Evolutionary conservation across 2,329 filamentous ascomycete genomes (phyloP).

Genomic region (Aspergillus sp.): DNA sequence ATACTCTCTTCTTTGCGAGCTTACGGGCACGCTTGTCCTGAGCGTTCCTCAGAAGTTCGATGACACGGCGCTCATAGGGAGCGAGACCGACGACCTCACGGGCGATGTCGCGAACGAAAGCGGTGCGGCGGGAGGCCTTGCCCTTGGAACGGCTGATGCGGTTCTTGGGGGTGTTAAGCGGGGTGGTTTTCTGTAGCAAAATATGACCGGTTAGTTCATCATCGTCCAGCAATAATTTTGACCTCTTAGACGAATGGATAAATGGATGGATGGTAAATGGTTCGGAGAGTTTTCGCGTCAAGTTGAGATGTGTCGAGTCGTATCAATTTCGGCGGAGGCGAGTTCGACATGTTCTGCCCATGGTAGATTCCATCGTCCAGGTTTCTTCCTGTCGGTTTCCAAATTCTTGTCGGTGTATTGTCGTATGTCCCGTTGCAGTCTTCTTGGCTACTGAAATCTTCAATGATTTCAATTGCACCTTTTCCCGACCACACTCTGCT

Average conservation of each 20-base stretch:
- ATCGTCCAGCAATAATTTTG: background rate
- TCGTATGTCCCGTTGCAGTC: background rate
- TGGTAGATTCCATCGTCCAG: background rate
- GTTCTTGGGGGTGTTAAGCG: conserved; percentile 70
- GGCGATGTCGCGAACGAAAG: conserved; percentile 95
- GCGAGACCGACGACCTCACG: conserved; percentile 96
- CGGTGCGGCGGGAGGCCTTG: conserved; percentile 92
- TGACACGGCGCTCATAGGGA: conserved; percentile 96
- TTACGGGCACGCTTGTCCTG: conserved; percentile 99
- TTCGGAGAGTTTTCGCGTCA: background rate
- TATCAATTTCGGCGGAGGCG: background rate
- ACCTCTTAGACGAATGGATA: background rate
- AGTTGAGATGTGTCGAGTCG: background rate
- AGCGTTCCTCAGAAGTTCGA: conserved; percentile 98
- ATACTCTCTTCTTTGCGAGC: conserved; percentile 97
- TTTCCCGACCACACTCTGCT: background rate
- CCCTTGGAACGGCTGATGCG: conserved; percentile 87
- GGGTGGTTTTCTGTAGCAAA: conserved; percentile 72
- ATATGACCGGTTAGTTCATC: conserved; percentile 37
- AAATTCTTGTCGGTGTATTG: background rate
- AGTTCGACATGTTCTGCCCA: background rate
- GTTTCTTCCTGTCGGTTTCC: background rate
- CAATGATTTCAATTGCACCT: background rate
- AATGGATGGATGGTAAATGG: background rate
- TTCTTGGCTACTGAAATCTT: background rate